phyloP scores from a whole-genome alignment of 768 basidiomycete genomes.

The Pleurotus salmoneostramineus region DNA sequence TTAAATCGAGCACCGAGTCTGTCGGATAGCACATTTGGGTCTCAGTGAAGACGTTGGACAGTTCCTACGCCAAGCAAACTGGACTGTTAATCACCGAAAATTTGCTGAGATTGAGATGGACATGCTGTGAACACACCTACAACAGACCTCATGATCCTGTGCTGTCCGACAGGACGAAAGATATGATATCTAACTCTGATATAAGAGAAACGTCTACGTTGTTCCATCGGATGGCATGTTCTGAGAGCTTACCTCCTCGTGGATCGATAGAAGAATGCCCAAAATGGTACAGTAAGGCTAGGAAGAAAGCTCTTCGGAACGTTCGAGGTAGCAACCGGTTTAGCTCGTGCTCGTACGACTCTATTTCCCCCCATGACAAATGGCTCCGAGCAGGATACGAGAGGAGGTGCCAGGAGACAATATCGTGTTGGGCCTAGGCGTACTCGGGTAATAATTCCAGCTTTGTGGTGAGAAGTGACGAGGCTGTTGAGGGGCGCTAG shows the following conservation, averaged over 20 bases:
- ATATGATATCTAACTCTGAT: background rate
- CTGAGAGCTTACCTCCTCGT: background rate
- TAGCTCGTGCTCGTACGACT: background rate
- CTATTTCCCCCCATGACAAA: no score
- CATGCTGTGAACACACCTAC: background rate
- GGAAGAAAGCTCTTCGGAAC: background rate
- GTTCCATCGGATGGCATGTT: background rate
- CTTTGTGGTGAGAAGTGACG: no score
- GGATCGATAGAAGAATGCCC: background rate
- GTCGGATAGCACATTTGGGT: background rate
- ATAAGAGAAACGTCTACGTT: background rate
- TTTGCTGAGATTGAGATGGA: background rate
- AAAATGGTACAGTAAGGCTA: background rate
- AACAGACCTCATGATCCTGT: background rate
- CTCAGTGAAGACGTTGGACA: background rate
- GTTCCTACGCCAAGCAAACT: background rate
- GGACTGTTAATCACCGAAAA: background rate
- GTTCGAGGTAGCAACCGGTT: background rate
- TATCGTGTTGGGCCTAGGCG: no score
- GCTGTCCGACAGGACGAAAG: background rate
- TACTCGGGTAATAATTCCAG: no score
- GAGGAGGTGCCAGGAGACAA: no score
- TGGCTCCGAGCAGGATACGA: no score
- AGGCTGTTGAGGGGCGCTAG: no score
- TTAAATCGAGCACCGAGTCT: background rate